phyloP scores from a whole-genome alignment of 2,329 filamentous ascomycete genomes.

The Pleoardoris graminearum region DNA sequence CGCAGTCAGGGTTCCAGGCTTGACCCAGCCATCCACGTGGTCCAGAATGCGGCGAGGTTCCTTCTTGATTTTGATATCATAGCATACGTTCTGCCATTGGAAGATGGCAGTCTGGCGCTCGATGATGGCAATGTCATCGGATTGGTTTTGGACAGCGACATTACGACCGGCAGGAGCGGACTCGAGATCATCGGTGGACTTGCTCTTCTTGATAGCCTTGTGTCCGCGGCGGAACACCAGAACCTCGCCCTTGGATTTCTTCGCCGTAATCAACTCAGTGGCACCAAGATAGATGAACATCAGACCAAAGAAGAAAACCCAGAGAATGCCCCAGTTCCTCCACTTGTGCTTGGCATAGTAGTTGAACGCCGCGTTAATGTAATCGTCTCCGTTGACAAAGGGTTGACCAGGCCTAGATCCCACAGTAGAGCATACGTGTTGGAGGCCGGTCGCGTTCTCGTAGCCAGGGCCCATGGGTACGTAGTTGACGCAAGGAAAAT shows the following conservation, averaged over 20 bases:
- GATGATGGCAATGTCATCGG: constrained; percentile 52
- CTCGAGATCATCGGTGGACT: constrained; percentile 48
- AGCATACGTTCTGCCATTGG: constrained; percentile 84
- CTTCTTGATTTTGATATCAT: constrained; percentile 76
- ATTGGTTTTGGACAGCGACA: constrained; percentile 43
- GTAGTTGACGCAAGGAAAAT: constrained; percentile 57
- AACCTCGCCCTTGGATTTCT: constrained; percentile 58
- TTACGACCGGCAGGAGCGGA: constrained; percentile 35
- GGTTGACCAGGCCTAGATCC: constrained; percentile 46
- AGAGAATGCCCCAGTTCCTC: constrained; percentile 53
- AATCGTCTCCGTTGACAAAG: constrained; percentile 46
- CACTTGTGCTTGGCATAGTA: constrained; percentile 49
- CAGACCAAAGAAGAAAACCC: constrained; percentile 50
- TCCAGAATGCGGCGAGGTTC: constrained; percentile 77
- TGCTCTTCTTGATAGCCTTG: constrained; percentile 57
- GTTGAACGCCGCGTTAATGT: constrained; percentile 39
- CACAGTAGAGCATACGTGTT: constrained; percentile 48
- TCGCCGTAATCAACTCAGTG: constrained; percentile 52
- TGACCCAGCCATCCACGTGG: constrained; percentile 89
- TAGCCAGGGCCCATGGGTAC: constrained; percentile 51
- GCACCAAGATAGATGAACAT: constrained; percentile 49
- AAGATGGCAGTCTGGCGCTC: constrained; percentile 74
- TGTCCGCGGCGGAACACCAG: constrained; percentile 55
- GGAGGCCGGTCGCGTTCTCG: constrained; percentile 29
- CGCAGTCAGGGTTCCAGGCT: constrained; percentile 81